These are phyloP conservation scores for Globisporangium uncinulatum DNA, from an alignment of 352 stramenopile genomes.

Conservation along the genomic window DNA sequence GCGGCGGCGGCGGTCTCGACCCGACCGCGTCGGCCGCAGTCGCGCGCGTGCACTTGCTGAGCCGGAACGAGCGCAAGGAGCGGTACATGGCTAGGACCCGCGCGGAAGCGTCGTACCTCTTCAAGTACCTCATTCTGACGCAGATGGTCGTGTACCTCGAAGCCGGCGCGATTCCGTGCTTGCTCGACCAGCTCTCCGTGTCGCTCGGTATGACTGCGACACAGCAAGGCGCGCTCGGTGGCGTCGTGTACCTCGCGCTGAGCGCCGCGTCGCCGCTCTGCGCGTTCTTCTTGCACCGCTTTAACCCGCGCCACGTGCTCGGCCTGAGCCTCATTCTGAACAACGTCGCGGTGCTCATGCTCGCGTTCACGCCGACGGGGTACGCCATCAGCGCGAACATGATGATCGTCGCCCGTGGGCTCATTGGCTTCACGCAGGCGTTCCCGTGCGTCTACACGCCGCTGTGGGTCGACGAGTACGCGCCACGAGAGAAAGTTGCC, in stretches of 20 bases:
- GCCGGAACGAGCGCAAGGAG: slow-evolving; percentile 55
- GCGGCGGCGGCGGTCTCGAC: neutral
- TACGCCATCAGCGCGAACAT: slow-evolving; percentile 59
- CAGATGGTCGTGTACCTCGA: slow-evolving; percentile 83
- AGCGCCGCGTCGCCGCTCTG: slow-evolving; percentile 74
- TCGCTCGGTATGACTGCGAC: slow-evolving; percentile 61
- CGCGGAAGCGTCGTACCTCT: slow-evolving; percentile 69
- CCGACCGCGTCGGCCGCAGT: slow-evolving; percentile 4
- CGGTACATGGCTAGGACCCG: slow-evolving; percentile 70
- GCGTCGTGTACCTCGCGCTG: slow-evolving; percentile 75
- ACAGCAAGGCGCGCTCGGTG: slow-evolving; percentile 71
- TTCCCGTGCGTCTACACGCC: slow-evolving; percentile 83
- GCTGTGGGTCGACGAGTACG: slow-evolving; percentile 83
- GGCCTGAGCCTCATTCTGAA: slow-evolving; percentile 70
- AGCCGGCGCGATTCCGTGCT: slow-evolving; percentile 71
- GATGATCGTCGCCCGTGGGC: slow-evolving; percentile 59
- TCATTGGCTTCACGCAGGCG: slow-evolving; percentile 80
- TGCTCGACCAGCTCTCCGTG: slow-evolving; percentile 74
- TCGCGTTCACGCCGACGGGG: slow-evolving; percentile 70
- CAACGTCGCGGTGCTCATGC: slow-evolving; percentile 65
- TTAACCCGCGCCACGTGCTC: slow-evolving; percentile 59
- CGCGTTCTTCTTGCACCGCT: slow-evolving; percentile 64
- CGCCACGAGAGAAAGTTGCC: slow-evolving; percentile 61
- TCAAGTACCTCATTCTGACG: slow-evolving; percentile 85
- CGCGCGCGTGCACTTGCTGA: slow-evolving; percentile 15